Conservation (phyloP, 345 rosid species). For the Populus deltoides region DNA sequence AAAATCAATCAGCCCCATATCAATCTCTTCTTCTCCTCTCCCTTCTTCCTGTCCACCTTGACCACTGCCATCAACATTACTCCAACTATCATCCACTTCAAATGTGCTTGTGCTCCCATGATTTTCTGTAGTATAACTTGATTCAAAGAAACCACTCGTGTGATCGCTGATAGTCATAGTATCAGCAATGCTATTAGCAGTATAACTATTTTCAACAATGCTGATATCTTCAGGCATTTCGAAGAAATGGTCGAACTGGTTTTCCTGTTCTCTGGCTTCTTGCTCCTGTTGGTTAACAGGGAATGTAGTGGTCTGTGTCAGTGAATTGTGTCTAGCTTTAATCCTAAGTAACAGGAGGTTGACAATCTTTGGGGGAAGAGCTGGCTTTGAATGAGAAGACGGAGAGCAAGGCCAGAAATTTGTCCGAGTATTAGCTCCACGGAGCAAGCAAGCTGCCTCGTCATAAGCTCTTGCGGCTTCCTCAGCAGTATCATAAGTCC, state of each 20-base stretch:
- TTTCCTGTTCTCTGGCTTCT: not conserved
- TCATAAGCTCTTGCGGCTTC: conserved; percentile 58
- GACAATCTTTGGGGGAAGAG: conserved; percentile 41
- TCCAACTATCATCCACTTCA: conserved; percentile 8
- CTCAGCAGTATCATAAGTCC: conserved; percentile 50
- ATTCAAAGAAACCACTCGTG: conserved; percentile 6
- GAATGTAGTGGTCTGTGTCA: not conserved
- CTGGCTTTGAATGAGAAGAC: conserved; percentile 29
- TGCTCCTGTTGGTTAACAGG: conserved; percentile 2
- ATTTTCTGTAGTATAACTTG: conserved; percentile 4
- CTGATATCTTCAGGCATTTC: conserved; percentile 11
- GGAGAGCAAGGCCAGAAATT: conserved; percentile 41
- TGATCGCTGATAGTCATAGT: not conserved
- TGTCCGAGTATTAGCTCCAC: conserved; percentile 50
- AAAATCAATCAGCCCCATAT: conserved; percentile 21
- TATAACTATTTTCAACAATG: not conserved
- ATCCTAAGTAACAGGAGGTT: conserved; percentile 41
- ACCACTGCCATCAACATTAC: not conserved
- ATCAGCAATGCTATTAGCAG: not conserved
- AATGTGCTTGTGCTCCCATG: not conserved
- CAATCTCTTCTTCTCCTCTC: conserved; percentile 16
- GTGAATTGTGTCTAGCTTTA: conserved; percentile 19
- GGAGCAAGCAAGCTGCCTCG: conserved; percentile 53
- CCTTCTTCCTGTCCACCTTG: not conserved
- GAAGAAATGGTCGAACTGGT: conserved; percentile 21